Base-by-base conservation (phyloP, 2,329 filamentous ascomycete species). In the Shiraia sp. region DNA sequence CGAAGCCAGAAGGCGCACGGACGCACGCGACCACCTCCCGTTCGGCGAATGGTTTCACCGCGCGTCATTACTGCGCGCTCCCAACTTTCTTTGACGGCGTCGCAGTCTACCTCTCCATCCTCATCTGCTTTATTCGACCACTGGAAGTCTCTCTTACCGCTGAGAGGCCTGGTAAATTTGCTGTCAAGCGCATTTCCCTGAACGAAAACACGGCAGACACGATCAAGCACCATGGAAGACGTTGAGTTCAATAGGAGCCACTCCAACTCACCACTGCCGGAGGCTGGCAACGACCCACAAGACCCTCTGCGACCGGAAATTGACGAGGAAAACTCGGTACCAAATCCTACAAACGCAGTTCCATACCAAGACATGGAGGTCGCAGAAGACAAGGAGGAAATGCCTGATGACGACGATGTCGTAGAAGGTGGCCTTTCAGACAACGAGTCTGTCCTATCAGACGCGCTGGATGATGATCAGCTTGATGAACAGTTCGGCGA, bases 391-490 rank as follows among this genome's bases (percentile, higher is more conserved):
- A 64, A 66, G 32, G 61, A 65, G 23, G 70, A 61, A 37, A 60
- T 61, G 59, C 59, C 60, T 17, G 64, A 68, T 32, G 54, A 64
- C 36, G 70, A 72, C 27, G 66, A 69, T 22, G 47, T 65, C 34
- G 62, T 68, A 40, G 66, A 68, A 40, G 66, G 70, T 28, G 72
- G 70, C 23, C 63, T 79, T 24, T 80, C 79, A 13, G 81, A 83
- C 56, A 76, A 79, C 40, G 82, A 85, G 51, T 85, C 81, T 3
- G 75, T 77, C 8, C 73, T 86, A 22, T 83, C 81, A 12, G 82
- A 85, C 59, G 55, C 55, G 17, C 74, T 85, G 37, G 81, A 85
- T 54, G 82, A 85, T 59, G 78, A 78, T 28, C 79, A 85, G 59
- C 83, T 85, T 52, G 80, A 82, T 48, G 76, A 84, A 57, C 57